phyloP scores from a whole-genome alignment of 306 rosid species.

The Dalbergia cultrata region DNA sequence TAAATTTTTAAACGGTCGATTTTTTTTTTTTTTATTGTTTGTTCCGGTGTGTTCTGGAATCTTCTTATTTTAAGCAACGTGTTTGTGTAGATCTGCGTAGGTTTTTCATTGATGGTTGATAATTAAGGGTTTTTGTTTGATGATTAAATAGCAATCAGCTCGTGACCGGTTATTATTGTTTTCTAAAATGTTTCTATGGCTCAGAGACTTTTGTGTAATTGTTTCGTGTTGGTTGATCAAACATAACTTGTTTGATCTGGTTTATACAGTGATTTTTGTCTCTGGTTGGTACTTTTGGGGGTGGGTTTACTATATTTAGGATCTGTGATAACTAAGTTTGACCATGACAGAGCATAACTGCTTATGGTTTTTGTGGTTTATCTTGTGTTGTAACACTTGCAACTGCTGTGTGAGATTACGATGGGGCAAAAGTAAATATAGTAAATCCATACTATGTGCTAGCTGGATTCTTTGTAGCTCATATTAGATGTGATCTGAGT shows the following conservation, averaged over 20 bases:
- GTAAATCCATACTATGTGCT: not conserved
- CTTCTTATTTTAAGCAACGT: no score
- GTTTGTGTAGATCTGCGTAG: no score
- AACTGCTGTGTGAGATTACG: not conserved
- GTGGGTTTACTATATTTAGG: not conserved
- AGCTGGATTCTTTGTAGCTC: not conserved
- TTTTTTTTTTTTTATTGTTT: no score
- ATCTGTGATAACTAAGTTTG: not conserved
- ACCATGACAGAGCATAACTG: not conserved
- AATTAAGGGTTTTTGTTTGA: no score
- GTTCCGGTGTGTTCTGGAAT: no score
- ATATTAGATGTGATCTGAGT: not conserved
- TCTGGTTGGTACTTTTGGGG: not conserved
- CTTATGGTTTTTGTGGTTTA: not conserved
- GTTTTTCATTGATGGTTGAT: no score
- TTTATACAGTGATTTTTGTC: not conserved
- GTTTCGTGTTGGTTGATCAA: not conserved
- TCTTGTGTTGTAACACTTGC: slow-evolving; percentile 10
- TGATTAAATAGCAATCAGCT: no score
- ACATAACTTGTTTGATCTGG: not conserved
- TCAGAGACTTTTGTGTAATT: not conserved
- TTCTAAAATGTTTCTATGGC: not conserved
- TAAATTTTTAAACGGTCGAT: not conserved
- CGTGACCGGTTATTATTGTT: not conserved
- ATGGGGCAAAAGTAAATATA: slow-evolving; percentile 1